Evolutionary conservation across 2,329 filamentous ascomycete species (phyloP).

Genomic region (Phyllosticta paracitricarpa): DNA sequence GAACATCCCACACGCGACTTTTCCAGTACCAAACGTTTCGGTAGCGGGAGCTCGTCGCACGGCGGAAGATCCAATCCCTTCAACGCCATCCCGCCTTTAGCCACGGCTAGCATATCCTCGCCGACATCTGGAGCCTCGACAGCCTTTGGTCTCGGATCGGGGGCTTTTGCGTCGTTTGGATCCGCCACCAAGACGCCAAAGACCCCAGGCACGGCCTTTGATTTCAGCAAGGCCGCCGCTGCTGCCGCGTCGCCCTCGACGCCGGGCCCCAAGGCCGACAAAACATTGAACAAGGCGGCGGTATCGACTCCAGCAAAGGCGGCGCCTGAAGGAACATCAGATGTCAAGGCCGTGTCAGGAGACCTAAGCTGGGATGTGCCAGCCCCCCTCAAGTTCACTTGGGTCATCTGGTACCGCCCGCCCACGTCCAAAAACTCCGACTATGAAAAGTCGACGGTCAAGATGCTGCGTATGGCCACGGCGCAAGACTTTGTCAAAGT

Average conservation of each 20-base stretch:
- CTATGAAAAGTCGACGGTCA: constrained; percentile 92
- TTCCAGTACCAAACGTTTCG: constrained; percentile 47
- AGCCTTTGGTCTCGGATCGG: constrained; percentile 87
- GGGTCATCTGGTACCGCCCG: constrained; percentile 96
- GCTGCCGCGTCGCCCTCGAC: constrained; percentile 40
- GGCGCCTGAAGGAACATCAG: constrained; percentile 10
- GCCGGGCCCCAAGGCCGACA: constrained; percentile 54
- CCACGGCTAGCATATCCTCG: constrained; percentile 55
- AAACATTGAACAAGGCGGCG: constrained; percentile 15
- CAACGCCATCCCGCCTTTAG: constrained; percentile 62
- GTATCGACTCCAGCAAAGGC: constrained; percentile 2
- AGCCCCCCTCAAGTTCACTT: constrained; percentile 65
- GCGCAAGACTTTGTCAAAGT: constrained; percentile 87
- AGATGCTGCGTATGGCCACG: constrained; percentile 70
- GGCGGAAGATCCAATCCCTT: constrained; percentile 68
- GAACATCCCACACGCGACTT: constrained; percentile 49
- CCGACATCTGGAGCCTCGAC: constrained; percentile 70
- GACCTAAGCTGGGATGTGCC: constrained; percentile 31
- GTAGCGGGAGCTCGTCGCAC: constrained; percentile 62
- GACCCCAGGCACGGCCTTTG: constrained; percentile 69
- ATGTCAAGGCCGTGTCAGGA: constrained; percentile 29
- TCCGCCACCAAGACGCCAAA: constrained; percentile 76
- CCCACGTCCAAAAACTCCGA: constrained; percentile 96
- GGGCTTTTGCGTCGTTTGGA: constrained; percentile 94
- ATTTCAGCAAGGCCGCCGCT: constrained; percentile 53